A percentile compares a stretch with the other conserved stretches of the same genome.
Evolutionary conservation across 495 filamentous ascomycete genomes (phyloP).

Genomic region (Tricharina praecox): DNA sequence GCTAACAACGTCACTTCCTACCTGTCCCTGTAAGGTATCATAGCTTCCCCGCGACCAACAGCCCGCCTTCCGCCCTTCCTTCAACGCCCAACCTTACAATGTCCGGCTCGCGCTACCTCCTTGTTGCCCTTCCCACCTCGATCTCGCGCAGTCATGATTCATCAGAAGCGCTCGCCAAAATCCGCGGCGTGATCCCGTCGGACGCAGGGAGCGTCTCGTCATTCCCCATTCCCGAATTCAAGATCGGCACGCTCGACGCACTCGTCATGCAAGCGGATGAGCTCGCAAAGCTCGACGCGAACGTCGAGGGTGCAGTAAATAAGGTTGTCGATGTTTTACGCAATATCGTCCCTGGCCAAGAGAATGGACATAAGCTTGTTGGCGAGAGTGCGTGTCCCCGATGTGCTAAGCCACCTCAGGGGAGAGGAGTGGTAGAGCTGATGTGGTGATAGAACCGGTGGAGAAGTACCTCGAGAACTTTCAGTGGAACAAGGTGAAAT

Average conservation of each 20-base stretch:
- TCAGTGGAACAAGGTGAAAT: constrained; percentile 92
- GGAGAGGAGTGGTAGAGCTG: constrained; percentile 3
- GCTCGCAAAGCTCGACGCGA: constrained; percentile 64
- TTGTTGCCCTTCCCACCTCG: constrained; percentile 58
- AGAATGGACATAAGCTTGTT: constrained; percentile 75
- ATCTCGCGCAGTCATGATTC: constrained; percentile 54
- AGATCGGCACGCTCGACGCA: constrained; percentile 90
- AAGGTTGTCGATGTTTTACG: constrained; percentile 79
- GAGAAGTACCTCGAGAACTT: constrained; percentile 83
- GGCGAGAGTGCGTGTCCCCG: constrained; percentile 61
- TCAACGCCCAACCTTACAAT: too few relatives aligned
- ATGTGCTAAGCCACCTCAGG: too few relatives aligned
- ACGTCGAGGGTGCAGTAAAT: constrained; percentile 63
- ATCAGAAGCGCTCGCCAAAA: constrained; percentile 60
- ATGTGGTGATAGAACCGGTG: constrained; percentile 51
- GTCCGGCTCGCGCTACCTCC: constrained; percentile 34
- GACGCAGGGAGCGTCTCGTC: constrained; percentile 62
- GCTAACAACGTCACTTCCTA: constrained; percentile 1
- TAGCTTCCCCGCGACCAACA: background rate
- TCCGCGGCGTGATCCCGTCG: constrained; percentile 41
- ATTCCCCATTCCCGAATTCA: constrained; percentile 81
- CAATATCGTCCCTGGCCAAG: constrained; percentile 61
- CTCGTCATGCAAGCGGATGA: constrained; percentile 96
- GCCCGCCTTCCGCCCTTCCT: background rate
- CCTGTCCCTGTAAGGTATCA: background rate